Percentiles rank a stretch among this genome's conserved stretches.
Conservation (phyloP, 495 filamentous ascomycete genomes). For the Clohesyomyces aquaticus region DNA sequence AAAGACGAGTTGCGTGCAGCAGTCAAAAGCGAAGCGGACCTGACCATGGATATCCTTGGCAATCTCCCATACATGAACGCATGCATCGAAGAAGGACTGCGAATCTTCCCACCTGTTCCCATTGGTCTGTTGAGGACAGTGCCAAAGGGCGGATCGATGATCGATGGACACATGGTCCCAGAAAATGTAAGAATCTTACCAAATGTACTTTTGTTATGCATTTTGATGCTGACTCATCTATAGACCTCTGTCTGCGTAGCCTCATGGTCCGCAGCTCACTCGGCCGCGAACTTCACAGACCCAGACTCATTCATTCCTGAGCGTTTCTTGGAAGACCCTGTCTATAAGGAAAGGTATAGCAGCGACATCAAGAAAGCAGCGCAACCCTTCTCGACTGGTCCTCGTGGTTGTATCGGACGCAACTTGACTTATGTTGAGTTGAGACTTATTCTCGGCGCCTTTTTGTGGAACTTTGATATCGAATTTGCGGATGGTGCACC, state of each 20-base stretch:
- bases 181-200: constrained; percentile 36
- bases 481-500: constrained; percentile 34
- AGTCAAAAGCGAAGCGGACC: constrained; percentile 34
- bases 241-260: constrained; percentile 34
- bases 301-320: constrained; percentile 45
- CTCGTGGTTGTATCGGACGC: constrained; percentile 43
- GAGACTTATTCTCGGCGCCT: constrained; percentile 38
- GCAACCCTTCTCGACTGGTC: constrained; percentile 43
- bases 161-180: constrained; percentile 49
- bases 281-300: constrained; percentile 40
- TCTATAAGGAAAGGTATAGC: constrained; percentile 13
- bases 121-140: constrained; percentile 54
- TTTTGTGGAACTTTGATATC: constrained; percentile 46
- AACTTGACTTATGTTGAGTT: constrained; percentile 43
- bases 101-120: constrained; percentile 58
- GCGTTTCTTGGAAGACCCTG: constrained; percentile 35
- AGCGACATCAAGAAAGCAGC: constrained; percentile 40
- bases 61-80: constrained; percentile 51
- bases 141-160: constrained; percentile 49
- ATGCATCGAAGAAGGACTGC: constrained; percentile 57
- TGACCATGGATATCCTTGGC: constrained; percentile 45
- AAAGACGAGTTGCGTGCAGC: constrained; percentile 39
- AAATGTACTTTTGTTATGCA: background rate
- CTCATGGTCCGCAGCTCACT: constrained; percentile 35
- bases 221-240: background rate